Conservation (phyloP, 768 basidiomycete genomes). For the Ramaria sp. region DNA sequence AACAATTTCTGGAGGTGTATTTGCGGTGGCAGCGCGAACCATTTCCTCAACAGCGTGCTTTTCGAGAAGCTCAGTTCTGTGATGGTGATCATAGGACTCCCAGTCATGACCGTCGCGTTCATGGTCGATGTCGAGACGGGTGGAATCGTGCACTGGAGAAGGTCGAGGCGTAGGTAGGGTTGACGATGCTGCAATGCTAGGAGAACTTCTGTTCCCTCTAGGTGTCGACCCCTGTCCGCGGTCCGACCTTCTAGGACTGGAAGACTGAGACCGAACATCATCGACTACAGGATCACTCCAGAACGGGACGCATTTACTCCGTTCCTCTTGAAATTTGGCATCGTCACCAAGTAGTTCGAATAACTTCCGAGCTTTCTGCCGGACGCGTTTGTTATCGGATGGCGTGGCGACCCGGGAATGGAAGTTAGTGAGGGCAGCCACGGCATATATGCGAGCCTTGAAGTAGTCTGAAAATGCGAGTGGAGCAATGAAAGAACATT, state of each 20-base stretch:
- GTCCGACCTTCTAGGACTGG: neutral
- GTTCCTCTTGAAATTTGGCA: neutral
- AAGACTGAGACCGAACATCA: neutral
- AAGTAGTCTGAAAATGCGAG: neutral
- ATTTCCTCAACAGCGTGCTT: neutral
- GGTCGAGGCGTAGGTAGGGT: neutral
- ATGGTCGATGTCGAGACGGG: neutral
- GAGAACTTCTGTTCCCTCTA: too few species aligned
- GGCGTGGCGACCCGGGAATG: neutral
- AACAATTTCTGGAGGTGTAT: neutral
- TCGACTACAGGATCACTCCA: neutral
- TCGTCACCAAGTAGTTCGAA: neutral
- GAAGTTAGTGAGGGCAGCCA: neutral
- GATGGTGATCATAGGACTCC: neutral
- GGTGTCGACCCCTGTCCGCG: neutral
- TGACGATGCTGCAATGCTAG: neutral
- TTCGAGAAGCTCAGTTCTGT: neutral
- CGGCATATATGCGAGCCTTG: neutral
- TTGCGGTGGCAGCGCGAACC: neutral
- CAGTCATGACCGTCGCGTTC: neutral
- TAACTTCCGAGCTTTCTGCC: neutral
- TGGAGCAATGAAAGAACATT: neutral
- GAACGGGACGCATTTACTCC: neutral
- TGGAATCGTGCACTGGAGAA: neutral
- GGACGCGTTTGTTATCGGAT: neutral